These are phyloP conservation scores for Plasmopara viticola DNA, from an alignment of 352 stramenopile species.

Conservation along the genomic window DNA sequence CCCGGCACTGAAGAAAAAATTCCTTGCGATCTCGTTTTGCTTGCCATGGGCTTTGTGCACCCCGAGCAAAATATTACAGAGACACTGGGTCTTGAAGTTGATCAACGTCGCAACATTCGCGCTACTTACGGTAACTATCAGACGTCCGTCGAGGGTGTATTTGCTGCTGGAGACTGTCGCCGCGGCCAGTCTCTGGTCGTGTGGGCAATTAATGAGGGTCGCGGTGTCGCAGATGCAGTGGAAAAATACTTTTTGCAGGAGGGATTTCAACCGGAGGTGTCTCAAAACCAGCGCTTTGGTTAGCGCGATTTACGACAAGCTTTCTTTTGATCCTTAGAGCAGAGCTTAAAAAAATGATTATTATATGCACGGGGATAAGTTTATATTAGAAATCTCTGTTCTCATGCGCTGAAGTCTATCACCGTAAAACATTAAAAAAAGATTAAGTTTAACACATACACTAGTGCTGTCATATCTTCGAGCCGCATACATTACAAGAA, in stretches of 20 bases:
- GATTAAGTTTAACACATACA: too few species aligned
- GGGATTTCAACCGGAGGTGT: slow-evolving; percentile 70
- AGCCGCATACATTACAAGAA: too few species aligned
- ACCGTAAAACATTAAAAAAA: too few species aligned
- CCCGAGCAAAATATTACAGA: slow-evolving; percentile 90
- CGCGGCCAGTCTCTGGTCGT: slow-evolving; percentile 96
- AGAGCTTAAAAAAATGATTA: too few species aligned
- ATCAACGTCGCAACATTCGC: slow-evolving; percentile 92
- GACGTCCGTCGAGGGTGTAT: slow-evolving; percentile 93
- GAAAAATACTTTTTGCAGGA: slow-evolving; percentile 81
- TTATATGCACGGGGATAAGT: too few species aligned
- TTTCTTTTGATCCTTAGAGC: too few species aligned
- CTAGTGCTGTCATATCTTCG: too few species aligned
- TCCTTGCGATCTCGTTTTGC: slow-evolving; percentile 91
- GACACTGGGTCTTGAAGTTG: slow-evolving; percentile 86
- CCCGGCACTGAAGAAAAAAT: slow-evolving; percentile 90
- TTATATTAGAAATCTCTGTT: too few species aligned
- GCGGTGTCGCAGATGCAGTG: slow-evolving; percentile 86
- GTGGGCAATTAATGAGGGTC: slow-evolving; percentile 97
- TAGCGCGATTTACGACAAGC: slow-evolving; percentile 12
- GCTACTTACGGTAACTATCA: slow-evolving; percentile 92
- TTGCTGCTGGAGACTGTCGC: slow-evolving; percentile 95
- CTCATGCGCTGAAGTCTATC: too few species aligned
- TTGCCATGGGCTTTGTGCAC: slow-evolving; percentile 97
- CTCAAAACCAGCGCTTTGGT: slow-evolving; percentile 72